phyloP scores from a whole-genome alignment of 108 stramenopile species.

The Fragilaria radians region DNA sequence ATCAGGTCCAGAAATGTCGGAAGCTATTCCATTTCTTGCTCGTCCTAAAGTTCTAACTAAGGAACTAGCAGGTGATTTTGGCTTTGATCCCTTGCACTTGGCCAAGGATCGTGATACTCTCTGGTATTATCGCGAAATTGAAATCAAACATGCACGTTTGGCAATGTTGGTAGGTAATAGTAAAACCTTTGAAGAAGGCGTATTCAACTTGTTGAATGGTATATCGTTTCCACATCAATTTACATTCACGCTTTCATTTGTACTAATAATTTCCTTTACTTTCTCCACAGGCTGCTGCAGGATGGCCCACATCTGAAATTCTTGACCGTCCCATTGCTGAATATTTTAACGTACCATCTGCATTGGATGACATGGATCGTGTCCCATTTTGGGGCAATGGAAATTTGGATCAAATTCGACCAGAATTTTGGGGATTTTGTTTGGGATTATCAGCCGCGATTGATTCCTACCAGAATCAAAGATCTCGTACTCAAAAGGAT shows the following conservation, averaged over 20 bases:
- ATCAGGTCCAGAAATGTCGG: conserved; percentile 18
- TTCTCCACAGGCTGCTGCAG: conserved; percentile 47
- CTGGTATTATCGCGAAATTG: conserved; percentile 64
- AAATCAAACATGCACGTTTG: conserved; percentile 82
- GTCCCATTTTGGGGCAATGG: conserved; percentile 74
- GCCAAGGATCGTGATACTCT: conserved; percentile 45
- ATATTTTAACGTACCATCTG: conserved; percentile 30
- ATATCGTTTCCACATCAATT: not conserved
- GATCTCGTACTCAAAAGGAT: conserved; percentile 20
- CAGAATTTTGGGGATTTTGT: conserved; percentile 71
- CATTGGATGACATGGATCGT: conserved; percentile 51
- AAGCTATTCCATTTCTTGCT: conserved; percentile 60
- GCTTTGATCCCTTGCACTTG: conserved; percentile 84
- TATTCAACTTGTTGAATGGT: too few species aligned
- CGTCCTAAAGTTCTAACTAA: conserved; percentile 44
- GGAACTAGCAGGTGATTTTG: conserved; percentile 69
- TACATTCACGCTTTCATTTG: not conserved
- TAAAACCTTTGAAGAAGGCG: too few species aligned
- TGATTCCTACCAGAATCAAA: conserved; percentile 47
- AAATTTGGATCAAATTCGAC: conserved; percentile 56
- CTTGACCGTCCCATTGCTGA: conserved; percentile 58
- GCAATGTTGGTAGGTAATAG: conserved; percentile 65
- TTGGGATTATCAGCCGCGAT: conserved; percentile 66
- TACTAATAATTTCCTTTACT: not conserved
- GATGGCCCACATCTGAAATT: conserved; percentile 78